A percentile compares a stretch with the other conserved stretches of the same genome.
Evolutionary conservation across 257 asterid genomes (phyloP).

Genomic region (Salvia rosmarinus): DNA sequence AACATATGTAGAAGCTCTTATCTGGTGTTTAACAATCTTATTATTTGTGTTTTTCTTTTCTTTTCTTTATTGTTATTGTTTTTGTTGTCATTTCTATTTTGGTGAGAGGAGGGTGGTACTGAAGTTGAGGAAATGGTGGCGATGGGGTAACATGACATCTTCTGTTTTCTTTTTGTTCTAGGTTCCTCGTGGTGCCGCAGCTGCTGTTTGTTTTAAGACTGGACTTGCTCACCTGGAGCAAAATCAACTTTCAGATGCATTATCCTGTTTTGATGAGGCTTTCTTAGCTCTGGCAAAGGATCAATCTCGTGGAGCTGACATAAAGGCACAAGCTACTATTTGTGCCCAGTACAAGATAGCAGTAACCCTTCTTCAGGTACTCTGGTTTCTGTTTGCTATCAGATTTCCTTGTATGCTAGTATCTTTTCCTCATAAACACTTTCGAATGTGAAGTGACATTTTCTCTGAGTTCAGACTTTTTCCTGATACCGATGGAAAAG

Average conservation of each 20-base stretch:
- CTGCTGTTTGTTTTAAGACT: constrained; percentile 90
- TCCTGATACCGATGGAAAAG: neutral
- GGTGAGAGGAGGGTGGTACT: neutral
- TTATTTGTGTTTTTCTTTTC: neutral
- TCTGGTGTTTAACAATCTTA: neutral
- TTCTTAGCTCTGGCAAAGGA: constrained; percentile 98
- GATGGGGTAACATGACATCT: constrained; percentile 8
- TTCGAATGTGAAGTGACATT: constrained; percentile 3
- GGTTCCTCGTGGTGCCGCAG: constrained; percentile 99
- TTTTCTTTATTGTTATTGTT: neutral
- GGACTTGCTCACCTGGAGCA: constrained; percentile 99
- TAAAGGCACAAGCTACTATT: constrained; percentile 99
- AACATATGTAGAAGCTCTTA: constrained; percentile 19
- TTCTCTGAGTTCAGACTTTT: neutral
- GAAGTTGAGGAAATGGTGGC: neutral
- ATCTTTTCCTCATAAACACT: neutral
- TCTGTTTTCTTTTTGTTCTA: constrained; percentile 39
- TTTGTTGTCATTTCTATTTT: neutral
- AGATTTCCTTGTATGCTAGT: neutral
- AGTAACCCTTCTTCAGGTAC: constrained; percentile 96
- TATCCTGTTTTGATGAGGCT: constrained; percentile 96
- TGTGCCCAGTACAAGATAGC: constrained; percentile 99
- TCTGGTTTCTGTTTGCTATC: constrained; percentile 24
- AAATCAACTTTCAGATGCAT: constrained; percentile 98
- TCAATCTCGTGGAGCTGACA: constrained; percentile 98